Evolutionary conservation across 2,329 filamentous ascomycete genomes (phyloP), one percentile per base, ranked within the genome.

Genomic region (Cytospora piceae): DNA sequence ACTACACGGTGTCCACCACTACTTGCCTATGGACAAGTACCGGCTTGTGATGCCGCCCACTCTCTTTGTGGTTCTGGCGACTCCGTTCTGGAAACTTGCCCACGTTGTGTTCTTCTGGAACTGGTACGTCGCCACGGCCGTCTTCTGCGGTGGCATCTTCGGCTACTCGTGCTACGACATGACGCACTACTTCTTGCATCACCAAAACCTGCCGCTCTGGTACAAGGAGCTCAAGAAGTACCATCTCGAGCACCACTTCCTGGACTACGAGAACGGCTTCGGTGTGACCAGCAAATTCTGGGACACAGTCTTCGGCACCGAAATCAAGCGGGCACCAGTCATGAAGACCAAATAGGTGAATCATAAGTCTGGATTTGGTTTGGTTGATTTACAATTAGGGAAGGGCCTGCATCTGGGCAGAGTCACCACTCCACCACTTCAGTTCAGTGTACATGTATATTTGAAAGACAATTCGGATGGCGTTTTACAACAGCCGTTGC

Each of bases 181-280:
- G 81, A 99, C 95, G 1, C 95, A 99, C 78, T 99, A 98, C 83
- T 99, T 99, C 85, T 85, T 99, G 49, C 95, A 99, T 78, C 95
- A 99, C 81, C 87, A 91, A 80, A 96, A 93, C 72, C 87, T 99
- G 3, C 95, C 95, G 20, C 80, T 89, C 2, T 97, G 93, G 85
- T 98, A 96, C 81, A 92, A 91, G 79, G 84, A 88, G 70, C 86
- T 98, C 73, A 99, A 99, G 88, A 98, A 97, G 79, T 96, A 97
- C 75, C 95, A 99, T 76, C 88, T 99, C 34, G 88, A 93, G 76
- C 95, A 99, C 77, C 95, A 99, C 80, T 99, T 97, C 78, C 92
- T 95, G 68, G 95, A 99, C 77, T 99, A 96, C 76, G 91, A 99
- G 78, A 94, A 97, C 70, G 95, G 95, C 61, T 99, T 98, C 72